Conservation (phyloP, 2,329 filamentous ascomycete genomes). For the Blastomyces gilchristii region DNA sequence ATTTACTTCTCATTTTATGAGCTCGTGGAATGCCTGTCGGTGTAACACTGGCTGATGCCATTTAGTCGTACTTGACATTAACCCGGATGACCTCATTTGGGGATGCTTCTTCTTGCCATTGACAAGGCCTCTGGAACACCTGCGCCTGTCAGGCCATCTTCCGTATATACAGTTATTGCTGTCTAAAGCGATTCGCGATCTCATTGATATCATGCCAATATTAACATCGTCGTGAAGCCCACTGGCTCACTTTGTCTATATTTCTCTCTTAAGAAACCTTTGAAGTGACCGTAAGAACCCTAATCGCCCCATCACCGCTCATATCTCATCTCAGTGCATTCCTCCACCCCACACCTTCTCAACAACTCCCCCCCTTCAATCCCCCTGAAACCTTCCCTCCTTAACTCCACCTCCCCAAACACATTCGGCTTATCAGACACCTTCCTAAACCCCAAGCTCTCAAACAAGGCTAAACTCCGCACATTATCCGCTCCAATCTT, state of each 20-base stretch:
- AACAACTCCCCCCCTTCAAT: constrained; percentile 22
- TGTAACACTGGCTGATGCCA: no score
- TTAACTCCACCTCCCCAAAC: constrained; percentile 58
- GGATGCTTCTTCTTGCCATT: no score
- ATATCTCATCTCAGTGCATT: constrained; percentile 34
- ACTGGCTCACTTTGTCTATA: neutral
- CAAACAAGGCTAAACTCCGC: constrained; percentile 51
- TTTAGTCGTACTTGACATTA: no score
- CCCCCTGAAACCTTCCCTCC: constrained; percentile 26
- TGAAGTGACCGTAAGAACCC: neutral
- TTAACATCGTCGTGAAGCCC: neutral
- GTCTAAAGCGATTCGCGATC: neutral
- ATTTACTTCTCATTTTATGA: neutral
- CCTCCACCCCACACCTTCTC: constrained; percentile 24
- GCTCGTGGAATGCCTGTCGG: neutral
- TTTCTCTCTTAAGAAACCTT: no score
- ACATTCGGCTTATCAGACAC: constrained; percentile 46
- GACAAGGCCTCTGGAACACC: no score
- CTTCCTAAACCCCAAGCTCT: constrained; percentile 48
- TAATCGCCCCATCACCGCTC: constrained; percentile 2
- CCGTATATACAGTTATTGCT: neutral
- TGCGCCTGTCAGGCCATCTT: neutral
- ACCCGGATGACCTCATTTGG: no score
- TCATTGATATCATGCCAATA: neutral
- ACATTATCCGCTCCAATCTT: constrained; percentile 52